Base-by-base conservation (phyloP, 306 rosid species). In the Vachellia pachyceras region DNA sequence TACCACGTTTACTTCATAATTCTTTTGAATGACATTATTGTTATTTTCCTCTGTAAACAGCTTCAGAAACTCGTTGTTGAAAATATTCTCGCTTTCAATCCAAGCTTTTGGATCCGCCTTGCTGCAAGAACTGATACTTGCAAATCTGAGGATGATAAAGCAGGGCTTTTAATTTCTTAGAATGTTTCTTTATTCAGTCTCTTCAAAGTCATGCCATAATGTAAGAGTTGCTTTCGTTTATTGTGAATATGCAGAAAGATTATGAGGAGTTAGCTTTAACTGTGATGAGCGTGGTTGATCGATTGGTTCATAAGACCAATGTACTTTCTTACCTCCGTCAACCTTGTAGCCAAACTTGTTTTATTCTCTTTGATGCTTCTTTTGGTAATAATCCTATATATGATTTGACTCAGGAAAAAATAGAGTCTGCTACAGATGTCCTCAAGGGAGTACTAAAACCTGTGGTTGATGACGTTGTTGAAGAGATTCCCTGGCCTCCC, bases 131-230 rank as follows among this genome's bases (percentile, higher is more conserved):
- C 87, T 36, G 99, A 95, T 85, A 91, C 92, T 52, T 91, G 97
- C 94, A 92, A 87, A 87, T 95, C 94, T 49, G 95, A 90, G 86
- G 97, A 95, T 88, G 99, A 90, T 85, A 92, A 95, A 89, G 97
- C 91, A 89, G 29, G 83, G 89, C 75, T 87, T 82, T 82, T 44
- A 75, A 65, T 82, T 77, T 82, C 46, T 14, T 10, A 6, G 57
- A 42, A 64, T 69, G 13, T 54, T 84, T 60, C 46, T 50, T 60
- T 55, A 57, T 40, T 41, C 45, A n/a, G 73, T 77, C 17, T 79
- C 18, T 82, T 74, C 73, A 4, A 41, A 57, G 33, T 73, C 70
- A 77, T 13, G 78, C 76, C 29, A 17, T 63, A 79, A 15, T 74
- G 42, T 68, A 68, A 44, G 36, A 63, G 81, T 74, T 79, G 25